Conservation (phyloP, 1,139 yeast genomes). For the Debaryomyces sp. region DNA sequence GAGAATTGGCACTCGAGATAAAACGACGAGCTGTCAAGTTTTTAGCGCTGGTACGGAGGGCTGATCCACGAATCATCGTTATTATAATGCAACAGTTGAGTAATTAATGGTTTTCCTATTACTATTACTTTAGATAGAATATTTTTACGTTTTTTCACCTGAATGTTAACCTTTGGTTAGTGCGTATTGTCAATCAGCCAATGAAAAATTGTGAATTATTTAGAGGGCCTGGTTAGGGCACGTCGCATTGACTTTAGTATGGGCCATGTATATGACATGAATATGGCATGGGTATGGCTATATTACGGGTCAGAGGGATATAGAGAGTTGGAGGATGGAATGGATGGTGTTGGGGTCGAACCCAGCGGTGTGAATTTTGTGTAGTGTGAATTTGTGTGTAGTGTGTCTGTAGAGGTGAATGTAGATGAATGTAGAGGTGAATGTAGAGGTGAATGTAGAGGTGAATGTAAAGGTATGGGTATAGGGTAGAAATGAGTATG, state of each 20-base stretch:
- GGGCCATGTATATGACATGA: neutral
- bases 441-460: too few species aligned
- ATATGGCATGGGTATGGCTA: too few species aligned
- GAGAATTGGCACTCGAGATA: conserved; percentile 59
- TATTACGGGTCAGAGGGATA: too few species aligned
- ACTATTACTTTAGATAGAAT: neutral
- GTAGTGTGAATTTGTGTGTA: too few species aligned
- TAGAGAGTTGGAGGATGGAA: too few species aligned
- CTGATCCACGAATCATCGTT: conserved; percentile 42
- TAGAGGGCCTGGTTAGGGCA: neutral
- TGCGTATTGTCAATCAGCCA: conserved; percentile 8
- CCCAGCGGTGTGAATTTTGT: too few species aligned
- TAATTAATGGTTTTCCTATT: conserved; percentile 1
- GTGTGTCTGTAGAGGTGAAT: too few species aligned
- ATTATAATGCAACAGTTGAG: conserved; percentile 1
- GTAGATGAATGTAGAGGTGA: too few species aligned
- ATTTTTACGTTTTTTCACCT: conserved; percentile 4
- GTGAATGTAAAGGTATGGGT: too few species aligned
- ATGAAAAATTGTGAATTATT: conserved; percentile 9
- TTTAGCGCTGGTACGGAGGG: conserved; percentile 34
- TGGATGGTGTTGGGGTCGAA: too few species aligned
- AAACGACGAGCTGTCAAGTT: conserved; percentile 52
- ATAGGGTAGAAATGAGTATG: too few species aligned
- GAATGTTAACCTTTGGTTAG: conserved; percentile 2
- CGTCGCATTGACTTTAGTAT: neutral